These are phyloP conservation scores for Marchantia polymorpha DNA, from an alignment of 225 moss, liverwort and hornwort genomes.

Conservation along the genomic window DNA sequence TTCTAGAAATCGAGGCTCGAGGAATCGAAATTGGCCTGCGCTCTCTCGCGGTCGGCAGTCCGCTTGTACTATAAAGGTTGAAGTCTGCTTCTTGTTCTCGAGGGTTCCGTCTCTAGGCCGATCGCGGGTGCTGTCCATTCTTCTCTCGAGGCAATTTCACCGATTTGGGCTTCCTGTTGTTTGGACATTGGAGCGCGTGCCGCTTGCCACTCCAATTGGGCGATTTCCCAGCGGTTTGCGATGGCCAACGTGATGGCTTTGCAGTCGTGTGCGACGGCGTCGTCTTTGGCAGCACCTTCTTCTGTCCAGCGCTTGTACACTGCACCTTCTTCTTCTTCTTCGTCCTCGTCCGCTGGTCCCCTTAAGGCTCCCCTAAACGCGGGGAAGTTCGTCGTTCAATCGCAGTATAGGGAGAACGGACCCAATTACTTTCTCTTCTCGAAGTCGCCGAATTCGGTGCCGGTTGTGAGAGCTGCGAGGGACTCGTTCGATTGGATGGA, in stretches of 20 bases:
- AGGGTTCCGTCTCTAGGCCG: not conserved
- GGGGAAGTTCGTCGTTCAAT: constrained; percentile 1
- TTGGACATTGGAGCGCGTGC: not conserved
- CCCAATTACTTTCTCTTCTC: constrained; percentile 16
- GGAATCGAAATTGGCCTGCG: not conserved
- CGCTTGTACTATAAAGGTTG: not conserved
- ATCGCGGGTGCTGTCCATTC: not conserved
- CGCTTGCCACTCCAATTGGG: not conserved
- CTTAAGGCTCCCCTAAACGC: not conserved
- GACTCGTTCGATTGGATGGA: constrained; percentile 30
- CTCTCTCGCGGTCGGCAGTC: not conserved
- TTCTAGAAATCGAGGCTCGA: not conserved
- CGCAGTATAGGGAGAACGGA: constrained; percentile 22
- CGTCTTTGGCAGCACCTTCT: constrained; percentile 1
- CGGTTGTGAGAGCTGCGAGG: constrained; percentile 33
- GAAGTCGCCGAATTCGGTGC: constrained; percentile 9
- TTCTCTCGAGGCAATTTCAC: not conserved
- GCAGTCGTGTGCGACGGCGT: constrained; percentile 9
- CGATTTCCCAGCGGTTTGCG: not conserved
- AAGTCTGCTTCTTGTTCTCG: not conserved
- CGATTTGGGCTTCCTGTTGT: not conserved
- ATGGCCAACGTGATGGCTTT: constrained; percentile 34
- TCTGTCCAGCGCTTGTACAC: not conserved
- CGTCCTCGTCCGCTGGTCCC: not conserved
- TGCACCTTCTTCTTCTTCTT: not conserved